A percentile compares a stretch with the other conserved stretches of the same genome.
Evolutionary conservation across 495 filamentous ascomycete genomes (phyloP).

Genomic region (Neurospora discreta): DNA sequence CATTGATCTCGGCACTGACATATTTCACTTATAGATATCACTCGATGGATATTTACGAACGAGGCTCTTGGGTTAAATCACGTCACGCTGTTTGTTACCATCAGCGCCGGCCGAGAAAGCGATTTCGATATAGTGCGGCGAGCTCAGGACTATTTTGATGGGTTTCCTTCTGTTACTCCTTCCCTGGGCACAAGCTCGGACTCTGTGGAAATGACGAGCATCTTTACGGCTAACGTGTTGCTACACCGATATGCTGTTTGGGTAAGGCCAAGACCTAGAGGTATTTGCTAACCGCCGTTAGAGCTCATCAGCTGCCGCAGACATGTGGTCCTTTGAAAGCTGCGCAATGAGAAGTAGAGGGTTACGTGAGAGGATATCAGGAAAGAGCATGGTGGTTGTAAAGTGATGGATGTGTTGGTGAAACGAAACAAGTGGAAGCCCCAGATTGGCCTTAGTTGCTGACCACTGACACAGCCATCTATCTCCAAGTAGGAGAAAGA

Average conservation of each 20-base stretch:
- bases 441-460: background rate
- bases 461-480: background rate
- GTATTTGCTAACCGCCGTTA: background rate
- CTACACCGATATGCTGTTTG: background rate
- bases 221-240: background rate
- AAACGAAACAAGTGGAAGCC: background rate
- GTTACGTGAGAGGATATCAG: slow-evolving; percentile 15
- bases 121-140: background rate
- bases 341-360: slow-evolving; percentile 5
- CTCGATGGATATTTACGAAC: background rate
- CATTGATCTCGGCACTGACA: background rate
- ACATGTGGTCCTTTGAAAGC: slow-evolving; percentile 10
- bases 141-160: background rate
- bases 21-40: background rate
- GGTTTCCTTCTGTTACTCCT: background rate
- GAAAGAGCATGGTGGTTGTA: background rate
- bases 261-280: background rate
- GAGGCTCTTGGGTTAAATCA: background rate
- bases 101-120: background rate
- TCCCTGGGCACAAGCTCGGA: background rate
- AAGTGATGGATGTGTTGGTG: background rate
- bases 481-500: background rate
- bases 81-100: background rate
- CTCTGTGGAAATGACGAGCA: background rate
- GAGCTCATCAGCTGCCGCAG: slow-evolving; percentile 11